Conservation (phyloP, 768 basidiomycete genomes). For the Boletus eberwhitei region DNA sequence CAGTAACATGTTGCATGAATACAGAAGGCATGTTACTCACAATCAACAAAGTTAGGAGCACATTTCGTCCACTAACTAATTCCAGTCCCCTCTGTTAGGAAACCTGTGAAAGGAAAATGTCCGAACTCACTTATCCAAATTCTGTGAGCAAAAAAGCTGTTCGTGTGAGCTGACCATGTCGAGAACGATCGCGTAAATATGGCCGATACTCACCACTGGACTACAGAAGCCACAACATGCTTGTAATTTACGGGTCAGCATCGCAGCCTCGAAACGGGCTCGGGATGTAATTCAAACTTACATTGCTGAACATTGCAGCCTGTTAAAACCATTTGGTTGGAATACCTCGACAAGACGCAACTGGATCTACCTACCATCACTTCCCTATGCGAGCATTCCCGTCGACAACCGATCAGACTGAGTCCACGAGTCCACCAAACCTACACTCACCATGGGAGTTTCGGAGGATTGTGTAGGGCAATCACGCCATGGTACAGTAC, state of each 20-base stretch:
- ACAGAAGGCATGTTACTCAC: background rate
- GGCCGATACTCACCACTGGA: constrained; percentile 9
- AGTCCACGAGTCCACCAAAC: background rate
- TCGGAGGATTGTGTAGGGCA: background rate
- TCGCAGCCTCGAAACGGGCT: too few relatives aligned
- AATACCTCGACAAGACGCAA: background rate
- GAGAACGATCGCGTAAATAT: background rate
- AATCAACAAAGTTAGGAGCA: background rate
- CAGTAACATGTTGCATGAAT: background rate
- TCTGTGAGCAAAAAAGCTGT: constrained; percentile 11
- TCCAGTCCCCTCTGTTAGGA: background rate
- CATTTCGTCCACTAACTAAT: constrained; percentile 6
- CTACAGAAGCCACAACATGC: background rate
- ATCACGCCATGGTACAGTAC: background rate
- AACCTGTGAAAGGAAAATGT: too few relatives aligned
- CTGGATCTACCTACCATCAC: background rate
- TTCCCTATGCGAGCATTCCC: background rate
- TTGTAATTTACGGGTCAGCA: background rate
- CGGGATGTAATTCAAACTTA: background rate
- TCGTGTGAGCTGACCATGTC: background rate
- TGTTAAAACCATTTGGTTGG: background rate
- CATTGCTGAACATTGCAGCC: background rate
- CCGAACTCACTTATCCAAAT: constrained; percentile 11
- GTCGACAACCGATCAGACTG: background rate
- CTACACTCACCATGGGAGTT: constrained; percentile 1